phyloP scores from a whole-genome alignment of 495 filamentous ascomycete species.

The Penicillium verhagenii region DNA sequence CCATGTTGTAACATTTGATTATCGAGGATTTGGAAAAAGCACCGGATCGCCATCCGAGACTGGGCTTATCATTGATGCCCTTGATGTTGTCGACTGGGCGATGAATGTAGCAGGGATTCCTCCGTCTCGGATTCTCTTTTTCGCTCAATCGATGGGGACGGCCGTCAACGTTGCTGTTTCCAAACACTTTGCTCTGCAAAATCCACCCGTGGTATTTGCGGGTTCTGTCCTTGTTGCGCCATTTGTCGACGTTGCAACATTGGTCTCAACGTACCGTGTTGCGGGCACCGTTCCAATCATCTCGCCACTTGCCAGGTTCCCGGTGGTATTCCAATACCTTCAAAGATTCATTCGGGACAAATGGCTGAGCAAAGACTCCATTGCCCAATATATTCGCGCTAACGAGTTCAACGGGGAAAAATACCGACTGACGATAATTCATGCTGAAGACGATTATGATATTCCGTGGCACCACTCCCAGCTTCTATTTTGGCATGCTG shows the following conservation, averaged over 20 bases:
- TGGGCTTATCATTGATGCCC: constrained; percentile 69
- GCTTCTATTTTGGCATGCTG: constrained; percentile 43
- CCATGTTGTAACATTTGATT: constrained; percentile 69
- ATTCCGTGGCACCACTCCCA: constrained; percentile 42
- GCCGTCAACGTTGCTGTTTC: constrained; percentile 66
- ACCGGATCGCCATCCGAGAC: constrained; percentile 67
- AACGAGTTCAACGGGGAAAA: constrained; percentile 28
- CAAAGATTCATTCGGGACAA: constrained; percentile 41
- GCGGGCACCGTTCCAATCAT: constrained; percentile 45
- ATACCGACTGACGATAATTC: constrained; percentile 32
- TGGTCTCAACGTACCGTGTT: constrained; percentile 46
- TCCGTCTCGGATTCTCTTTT: constrained; percentile 64
- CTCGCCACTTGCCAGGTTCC: constrained; percentile 40
- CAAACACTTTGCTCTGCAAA: constrained; percentile 52
- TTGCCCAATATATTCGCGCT: constrained; percentile 28
- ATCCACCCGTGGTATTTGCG: constrained; percentile 30
- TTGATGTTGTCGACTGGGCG: constrained; percentile 64
- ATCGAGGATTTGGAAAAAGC: constrained; percentile 75
- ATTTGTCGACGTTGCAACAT: constrained; percentile 41
- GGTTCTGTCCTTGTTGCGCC: constrained; percentile 40
- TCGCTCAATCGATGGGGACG: constrained; percentile 78
- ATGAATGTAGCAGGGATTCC: constrained; percentile 60
- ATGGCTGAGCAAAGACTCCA: constrained; percentile 44
- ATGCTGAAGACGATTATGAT: constrained; percentile 40
- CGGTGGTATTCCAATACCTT: constrained; percentile 37